A percentile compares a stretch with the other conserved stretches of the same genome.
These are phyloP conservation scores for Begonia fuchsioides DNA, from an alignment of 306 rosid genomes.

Conservation along the genomic window DNA sequence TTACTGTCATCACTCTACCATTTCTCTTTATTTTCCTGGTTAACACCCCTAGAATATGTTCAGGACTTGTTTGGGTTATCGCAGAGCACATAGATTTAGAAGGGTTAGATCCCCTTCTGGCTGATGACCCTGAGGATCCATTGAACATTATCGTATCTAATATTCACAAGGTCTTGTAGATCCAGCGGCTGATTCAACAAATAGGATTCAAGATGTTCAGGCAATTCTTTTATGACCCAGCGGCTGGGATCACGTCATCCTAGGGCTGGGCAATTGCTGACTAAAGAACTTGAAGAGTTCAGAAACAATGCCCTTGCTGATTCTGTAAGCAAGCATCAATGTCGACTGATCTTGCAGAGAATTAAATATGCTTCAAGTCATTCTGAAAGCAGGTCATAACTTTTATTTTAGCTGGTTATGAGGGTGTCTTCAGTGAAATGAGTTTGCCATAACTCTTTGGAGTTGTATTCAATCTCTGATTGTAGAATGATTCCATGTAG, in stretches of 20 bases:
- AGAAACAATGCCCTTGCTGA: constrained; percentile 57
- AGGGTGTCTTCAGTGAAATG: too few species aligned
- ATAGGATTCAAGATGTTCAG: constrained; percentile 91
- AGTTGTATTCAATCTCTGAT: too few species aligned
- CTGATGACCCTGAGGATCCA: constrained; percentile 95
- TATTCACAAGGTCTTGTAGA: constrained; percentile 75
- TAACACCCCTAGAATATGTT: constrained; percentile 73
- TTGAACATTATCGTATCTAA: constrained; percentile 72
- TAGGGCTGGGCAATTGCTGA: constrained; percentile 79
- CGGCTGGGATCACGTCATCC: constrained; percentile 84
- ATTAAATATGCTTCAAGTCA: constrained; percentile 68
- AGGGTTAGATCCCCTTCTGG: constrained; percentile 96
- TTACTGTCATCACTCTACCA: constrained; percentile 1
- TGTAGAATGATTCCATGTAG: background rate
- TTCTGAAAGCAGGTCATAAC: constrained; percentile 55
- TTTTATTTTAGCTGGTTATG: constrained; percentile 3
- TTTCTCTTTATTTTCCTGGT: constrained; percentile 44
- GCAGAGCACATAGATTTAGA: constrained; percentile 91
- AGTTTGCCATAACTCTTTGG: too few species aligned
- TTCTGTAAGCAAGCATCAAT: constrained; percentile 96
- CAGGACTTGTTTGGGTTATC: constrained; percentile 88
- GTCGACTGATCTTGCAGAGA: constrained; percentile 86
- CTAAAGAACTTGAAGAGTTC: constrained; percentile 92
- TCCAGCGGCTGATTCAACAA: constrained; percentile 70
- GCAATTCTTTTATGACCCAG: constrained; percentile 85